Base-by-base conservation (phyloP, 257 asterid genomes). In the Marsdenia floribunda region DNA sequence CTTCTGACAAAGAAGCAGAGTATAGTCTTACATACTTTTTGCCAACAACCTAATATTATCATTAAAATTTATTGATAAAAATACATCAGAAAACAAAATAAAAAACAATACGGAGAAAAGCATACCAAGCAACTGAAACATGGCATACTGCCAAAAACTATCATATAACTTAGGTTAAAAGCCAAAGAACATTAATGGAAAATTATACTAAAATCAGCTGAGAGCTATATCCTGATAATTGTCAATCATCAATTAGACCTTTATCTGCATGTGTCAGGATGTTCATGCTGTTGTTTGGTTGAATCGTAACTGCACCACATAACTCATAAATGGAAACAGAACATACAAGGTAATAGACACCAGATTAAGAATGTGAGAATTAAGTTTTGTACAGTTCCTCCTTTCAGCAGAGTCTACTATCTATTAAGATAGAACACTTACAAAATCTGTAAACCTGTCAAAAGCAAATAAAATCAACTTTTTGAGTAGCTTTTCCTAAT, bases 1-100 rank as follows among this genome's bases (percentile, higher is more conserved):
- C 87, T 67, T 82, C 86, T 2, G 90, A 85, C 15, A 86, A 37
- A 60, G 96, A 85, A 63, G 97, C 86, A 75, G 96, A 78, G 87
- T 93, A 87, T 70, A 87, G 89, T 75, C 91, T 72, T 13, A 85
- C 63, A 72, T 85, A 87, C 76, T 87, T 87, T 83, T 76, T 87
- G 18, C 91, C 91, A 70, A 87, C 91, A 49, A 85, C 89, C 88
- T 85, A 63, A 77, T 54, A 72, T 44, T 49, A 49, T 66, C 57
- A 73, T 73, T 42, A 33, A 49, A 67, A 44, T 42, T 33, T 21
- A 61, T 72, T 16, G 10, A 75, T 18, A 61, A 14, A 66, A 47
- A 29, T 53, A 35, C 35, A 68, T 59, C 24, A 26, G 24, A 60
- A 63, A 35, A 64, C 35, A 42, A 29, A 21, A 65, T 6, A 24